Base-by-base conservation (phyloP, 139 green algal genomes). In the Zygnema circumcarinatum region DNA sequence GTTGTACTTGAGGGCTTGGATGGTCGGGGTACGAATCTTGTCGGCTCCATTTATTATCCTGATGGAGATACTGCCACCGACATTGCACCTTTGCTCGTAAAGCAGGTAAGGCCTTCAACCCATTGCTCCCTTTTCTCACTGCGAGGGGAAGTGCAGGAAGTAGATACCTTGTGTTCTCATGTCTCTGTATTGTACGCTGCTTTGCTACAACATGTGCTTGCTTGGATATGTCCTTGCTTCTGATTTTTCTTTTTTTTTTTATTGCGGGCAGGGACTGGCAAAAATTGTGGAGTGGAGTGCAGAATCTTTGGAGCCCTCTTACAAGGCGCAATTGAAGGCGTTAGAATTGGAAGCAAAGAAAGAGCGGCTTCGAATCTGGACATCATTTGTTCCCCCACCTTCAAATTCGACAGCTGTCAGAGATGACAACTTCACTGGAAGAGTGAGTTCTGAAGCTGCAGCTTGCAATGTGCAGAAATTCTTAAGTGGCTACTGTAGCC, bases 1-100 rank as follows among this genome's bases (percentile, higher is more conserved):
- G 54, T 98, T n/a, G 91, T 95, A 32, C 85, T 96, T 41, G 94
- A 96, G 89, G 95, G 95, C n/a, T 91, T 96, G 47, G 96, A 98
- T 89, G 81, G 81, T 47, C 97, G 96, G 90, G 96, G 93, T 85
- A 88, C 93, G 89, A 98, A 98, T 91, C 89, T 98, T 36, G 94
- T 96, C 88, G 95, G 87, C 20, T 93, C 87, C 2, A 87, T 98
- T 40, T 83, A 92, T 38, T 95, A 94, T 76, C 69, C 89, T 0
- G 88, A 93, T 16, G 79, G 78, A 29, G 90, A 89, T 75, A 72
- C 81, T 25, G 47, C 90, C 0, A 41, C 93, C 38, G 93, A 96
- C 92, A 80, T 98, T 67, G 95, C 89, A 0, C 85, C 94, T 74
- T 72, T 92, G 42, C 91, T 98, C 38, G 72, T 96, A 1, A 86